Percentiles rank a stretch among this genome's conserved stretches.
Evolutionary conservation across 352 stramenopile species (phyloP).

Genomic region (Phytophthora megakarya): DNA sequence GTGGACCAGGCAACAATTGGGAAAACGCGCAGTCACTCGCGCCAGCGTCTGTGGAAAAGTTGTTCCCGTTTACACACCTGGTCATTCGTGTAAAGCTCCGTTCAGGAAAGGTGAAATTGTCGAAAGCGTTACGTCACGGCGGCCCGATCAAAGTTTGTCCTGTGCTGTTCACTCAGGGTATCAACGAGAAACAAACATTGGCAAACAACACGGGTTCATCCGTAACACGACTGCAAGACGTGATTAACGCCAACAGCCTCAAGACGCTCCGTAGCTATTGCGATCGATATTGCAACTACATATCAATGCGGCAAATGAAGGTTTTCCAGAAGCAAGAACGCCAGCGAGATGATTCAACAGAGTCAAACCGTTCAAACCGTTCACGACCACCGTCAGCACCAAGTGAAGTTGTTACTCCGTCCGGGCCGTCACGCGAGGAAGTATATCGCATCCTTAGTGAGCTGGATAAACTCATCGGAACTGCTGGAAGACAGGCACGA

Average conservation of each 20-base stretch:
- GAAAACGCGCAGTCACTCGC: slow-evolving; percentile 46
- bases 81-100: slow-evolving; percentile 87
- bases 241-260: slow-evolving; percentile 83
- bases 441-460: slow-evolving; percentile 58
- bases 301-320: slow-evolving; percentile 46
- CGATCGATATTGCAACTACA: slow-evolving; percentile 81
- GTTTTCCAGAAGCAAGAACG: slow-evolving; percentile 32
- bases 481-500: slow-evolving; percentile 62
- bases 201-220: slow-evolving; percentile 89
- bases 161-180: slow-evolving; percentile 88
- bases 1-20: slow-evolving; percentile 34
- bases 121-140: slow-evolving; percentile 57
- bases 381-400: slow-evolving; percentile 6
- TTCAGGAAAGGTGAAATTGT: slow-evolving; percentile 75
- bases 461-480: slow-evolving; percentile 75
- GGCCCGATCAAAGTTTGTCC: slow-evolving; percentile 69
- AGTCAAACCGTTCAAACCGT: background rate
- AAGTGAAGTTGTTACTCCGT: slow-evolving; percentile 2
- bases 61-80: slow-evolving; percentile 72
- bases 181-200: slow-evolving; percentile 94
- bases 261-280: slow-evolving; percentile 70
- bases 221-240: slow-evolving; percentile 76
- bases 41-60: slow-evolving; percentile 47
- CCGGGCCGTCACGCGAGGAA: slow-evolving; percentile 51
- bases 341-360: slow-evolving; percentile 17